phyloP scores from a whole-genome alignment of 441 rosid genomes.

The Aquilaria agallochum region DNA sequence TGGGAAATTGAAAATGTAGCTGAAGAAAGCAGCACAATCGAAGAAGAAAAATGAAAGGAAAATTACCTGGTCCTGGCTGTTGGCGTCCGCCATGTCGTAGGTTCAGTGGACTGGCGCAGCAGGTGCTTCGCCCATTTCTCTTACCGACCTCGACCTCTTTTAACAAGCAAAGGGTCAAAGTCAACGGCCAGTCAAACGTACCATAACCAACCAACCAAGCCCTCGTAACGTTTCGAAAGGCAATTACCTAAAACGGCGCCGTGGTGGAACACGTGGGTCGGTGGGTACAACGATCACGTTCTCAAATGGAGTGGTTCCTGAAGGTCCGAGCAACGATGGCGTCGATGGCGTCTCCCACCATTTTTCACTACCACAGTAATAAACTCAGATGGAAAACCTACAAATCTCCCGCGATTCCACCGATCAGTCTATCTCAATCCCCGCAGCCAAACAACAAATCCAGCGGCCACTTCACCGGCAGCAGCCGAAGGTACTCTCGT shows the following conservation, averaged over 20 bases:
- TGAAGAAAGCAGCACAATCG: background rate
- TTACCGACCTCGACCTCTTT: background rate
- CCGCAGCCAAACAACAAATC: conserved; percentile 26
- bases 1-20: background rate
- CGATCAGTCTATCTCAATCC: conserved; percentile 30
- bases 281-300: no score
- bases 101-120: no score
- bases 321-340: conserved; percentile 34
- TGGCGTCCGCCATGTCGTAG: background rate
- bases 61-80: background rate
- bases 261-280: no score
- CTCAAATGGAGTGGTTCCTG: background rate
- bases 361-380: conserved; percentile 17
- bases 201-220: no score
- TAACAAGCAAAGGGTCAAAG: no score
- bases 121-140: background rate
- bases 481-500: conserved; percentile 43
- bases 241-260: no score
- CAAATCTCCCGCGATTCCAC: conserved; percentile 10
- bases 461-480: conserved; percentile 22
- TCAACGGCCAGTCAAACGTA: no score
- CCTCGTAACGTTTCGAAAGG: no score
- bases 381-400: conserved; percentile 3
- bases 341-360: conserved; percentile 47
- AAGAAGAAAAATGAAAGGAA: background rate